Percentiles rank a stretch among this genome's conserved stretches.
phyloP scores from a whole-genome alignment of 1,139 yeast species.

The Candida frijolesensis region DNA sequence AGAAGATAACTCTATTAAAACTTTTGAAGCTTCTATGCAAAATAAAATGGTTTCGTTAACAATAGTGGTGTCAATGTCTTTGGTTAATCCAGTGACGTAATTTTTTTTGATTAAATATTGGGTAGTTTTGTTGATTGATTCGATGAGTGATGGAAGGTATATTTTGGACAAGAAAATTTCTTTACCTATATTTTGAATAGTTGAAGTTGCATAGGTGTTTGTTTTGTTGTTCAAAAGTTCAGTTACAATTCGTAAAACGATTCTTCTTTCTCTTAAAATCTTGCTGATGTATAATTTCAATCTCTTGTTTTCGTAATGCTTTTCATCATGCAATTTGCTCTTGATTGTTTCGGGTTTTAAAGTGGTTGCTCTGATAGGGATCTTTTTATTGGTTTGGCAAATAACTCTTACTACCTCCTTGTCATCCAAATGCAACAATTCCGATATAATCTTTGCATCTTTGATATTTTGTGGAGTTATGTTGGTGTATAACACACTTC shows the following conservation, averaged over 20 bases:
- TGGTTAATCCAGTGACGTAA: constrained; percentile 20
- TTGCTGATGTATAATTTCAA: constrained; percentile 32
- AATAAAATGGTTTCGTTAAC: constrained; percentile 39
- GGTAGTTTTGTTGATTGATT: constrained; percentile 11
- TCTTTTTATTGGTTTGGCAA: constrained; percentile 37
- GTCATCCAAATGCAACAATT: constrained; percentile 33
- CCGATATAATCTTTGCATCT: constrained; percentile 44
- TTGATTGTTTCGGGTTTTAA: constrained; percentile 37
- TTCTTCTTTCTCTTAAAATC: constrained; percentile 49
- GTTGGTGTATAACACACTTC: constrained; percentile 42
- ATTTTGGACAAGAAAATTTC: constrained; percentile 33
- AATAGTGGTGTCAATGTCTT: constrained; percentile 26
- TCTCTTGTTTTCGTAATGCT: constrained; percentile 30
- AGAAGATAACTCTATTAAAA: constrained; percentile 44
- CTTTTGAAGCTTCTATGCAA: constrained; percentile 44
- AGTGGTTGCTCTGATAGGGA: constrained; percentile 16
- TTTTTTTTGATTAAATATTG: constrained; percentile 10
- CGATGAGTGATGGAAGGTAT: constrained; percentile 28
- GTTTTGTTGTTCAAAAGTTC: constrained; percentile 41
- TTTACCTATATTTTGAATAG: constrained; percentile 42
- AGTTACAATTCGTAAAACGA: constrained; percentile 40
- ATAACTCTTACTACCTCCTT: constrained; percentile 51
- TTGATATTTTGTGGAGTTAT: constrained; percentile 31
- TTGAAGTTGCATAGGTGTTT: constrained; percentile 29
- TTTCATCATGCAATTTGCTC: constrained; percentile 39